phyloP scores from a whole-genome alignment of 768 basidiomycete genomes.

The Leccinum uliginosum region DNA sequence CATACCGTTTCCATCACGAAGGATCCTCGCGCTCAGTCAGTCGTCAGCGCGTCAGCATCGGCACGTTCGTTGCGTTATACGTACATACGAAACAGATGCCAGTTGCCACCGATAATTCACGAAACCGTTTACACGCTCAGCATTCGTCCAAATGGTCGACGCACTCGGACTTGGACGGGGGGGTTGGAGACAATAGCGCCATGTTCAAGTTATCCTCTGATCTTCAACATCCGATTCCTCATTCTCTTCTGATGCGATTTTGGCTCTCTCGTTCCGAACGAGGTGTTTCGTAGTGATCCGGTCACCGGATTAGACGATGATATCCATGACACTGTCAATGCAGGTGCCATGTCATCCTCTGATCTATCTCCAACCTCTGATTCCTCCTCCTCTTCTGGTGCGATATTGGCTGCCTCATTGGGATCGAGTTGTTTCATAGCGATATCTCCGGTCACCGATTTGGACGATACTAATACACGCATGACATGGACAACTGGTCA shows the following conservation, averaged over 20 bases:
- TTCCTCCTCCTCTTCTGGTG: neutral
- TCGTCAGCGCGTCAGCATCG: too few relatives aligned
- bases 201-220: neutral
- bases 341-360: neutral
- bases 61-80: neutral
- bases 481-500: neutral
- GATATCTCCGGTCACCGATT: too few relatives aligned
- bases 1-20: neutral
- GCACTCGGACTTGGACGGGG: neutral
- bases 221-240: too few relatives aligned
- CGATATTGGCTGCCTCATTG: too few relatives aligned
- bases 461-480: too few relatives aligned
- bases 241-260: neutral
- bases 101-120: neutral
- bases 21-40: neutral
- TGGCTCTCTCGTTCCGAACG: neutral
- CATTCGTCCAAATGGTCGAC: neutral
- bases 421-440: too few relatives aligned
- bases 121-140: neutral
- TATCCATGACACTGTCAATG: neutral
- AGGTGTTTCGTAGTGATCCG: too few relatives aligned
- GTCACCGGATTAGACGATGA: too few relatives aligned
- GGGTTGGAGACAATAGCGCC: neutral
- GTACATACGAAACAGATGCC: neutral
- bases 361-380: neutral